Evolutionary conservation across 257 asterid species (phyloP).

Genomic region (Dorcoceras hygrometricum): DNA sequence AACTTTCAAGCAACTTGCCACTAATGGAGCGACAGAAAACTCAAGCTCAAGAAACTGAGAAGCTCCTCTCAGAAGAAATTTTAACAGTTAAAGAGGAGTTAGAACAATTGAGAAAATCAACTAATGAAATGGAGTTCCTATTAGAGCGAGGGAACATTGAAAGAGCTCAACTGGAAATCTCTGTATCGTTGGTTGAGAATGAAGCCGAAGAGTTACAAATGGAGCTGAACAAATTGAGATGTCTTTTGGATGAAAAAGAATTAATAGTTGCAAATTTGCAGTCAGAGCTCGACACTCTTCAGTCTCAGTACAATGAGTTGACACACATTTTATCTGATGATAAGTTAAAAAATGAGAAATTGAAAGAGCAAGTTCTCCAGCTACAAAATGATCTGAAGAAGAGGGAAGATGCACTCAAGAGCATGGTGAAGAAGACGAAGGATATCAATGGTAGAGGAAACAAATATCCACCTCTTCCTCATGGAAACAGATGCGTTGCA

Average conservation of each 20-base stretch:
- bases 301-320: conserved; percentile 42
- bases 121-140: conserved; percentile 45
- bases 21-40: conserved; percentile 45
- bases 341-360: conserved; percentile 57
- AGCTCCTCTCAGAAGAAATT: conserved; percentile 48
- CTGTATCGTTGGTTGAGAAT: conserved; percentile 31
- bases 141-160: conserved; percentile 44
- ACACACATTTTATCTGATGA: conserved; percentile 36
- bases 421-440: conserved; percentile 61
- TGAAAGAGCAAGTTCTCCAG: conserved; percentile 50
- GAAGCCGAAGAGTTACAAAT: conserved; percentile 35
- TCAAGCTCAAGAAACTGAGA: conserved; percentile 42
- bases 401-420: conserved; percentile 55
- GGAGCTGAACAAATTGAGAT: conserved; percentile 43
- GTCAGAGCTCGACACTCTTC: conserved; percentile 49
- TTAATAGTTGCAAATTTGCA: conserved; percentile 35
- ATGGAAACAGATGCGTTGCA: conserved; percentile 49
- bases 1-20: conserved; percentile 41
- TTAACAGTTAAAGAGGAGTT: conserved; percentile 44
- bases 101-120: conserved; percentile 40
- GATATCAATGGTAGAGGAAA: conserved; percentile 31
- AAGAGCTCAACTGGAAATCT: conserved; percentile 46
- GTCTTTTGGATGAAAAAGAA: conserved; percentile 55
- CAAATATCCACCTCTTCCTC: conserved; percentile 32
- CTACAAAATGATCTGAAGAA: conserved; percentile 53